phyloP scores from a whole-genome alignment of 371 early-diverging fungal species.

The Dentiscutata heterogama region DNA sequence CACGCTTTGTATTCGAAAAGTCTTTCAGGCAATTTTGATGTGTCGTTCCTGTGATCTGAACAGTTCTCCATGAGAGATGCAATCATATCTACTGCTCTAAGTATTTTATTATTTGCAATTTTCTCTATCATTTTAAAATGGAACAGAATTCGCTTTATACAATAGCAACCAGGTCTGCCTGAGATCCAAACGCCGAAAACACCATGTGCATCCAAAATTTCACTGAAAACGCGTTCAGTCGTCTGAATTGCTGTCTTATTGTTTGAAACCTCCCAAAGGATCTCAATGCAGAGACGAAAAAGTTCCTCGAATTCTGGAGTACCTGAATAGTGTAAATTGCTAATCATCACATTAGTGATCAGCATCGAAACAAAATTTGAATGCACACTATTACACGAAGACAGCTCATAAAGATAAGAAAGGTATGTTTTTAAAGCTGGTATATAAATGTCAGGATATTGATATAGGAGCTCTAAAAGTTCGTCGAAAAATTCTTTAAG shows the following conservation, averaged over 20 bases:
- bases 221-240: neutral
- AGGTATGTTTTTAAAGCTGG: neutral
- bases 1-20: constrained; percentile 24
- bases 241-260: neutral
- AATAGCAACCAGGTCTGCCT: neutral
- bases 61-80: constrained; percentile 16
- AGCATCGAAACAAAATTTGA: neutral
- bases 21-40: neutral
- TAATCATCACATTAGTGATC: neutral
- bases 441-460: neutral
- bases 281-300: neutral
- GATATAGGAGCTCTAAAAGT: neutral
- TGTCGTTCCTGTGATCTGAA: constrained; percentile 12
- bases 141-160: constrained; percentile 11
- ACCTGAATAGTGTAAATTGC: neutral
- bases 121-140: neutral
- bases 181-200: constrained; percentile 5
- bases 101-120: neutral
- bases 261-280: neutral
- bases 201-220: neutral
- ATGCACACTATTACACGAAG: neutral
- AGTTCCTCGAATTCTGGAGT: neutral
- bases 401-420: neutral
- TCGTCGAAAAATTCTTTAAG: constrained; percentile 15
- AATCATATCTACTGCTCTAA: neutral